phyloP scores from a whole-genome alignment of 2,329 filamentous ascomycete species.

The Cladobotryum protrusum region DNA sequence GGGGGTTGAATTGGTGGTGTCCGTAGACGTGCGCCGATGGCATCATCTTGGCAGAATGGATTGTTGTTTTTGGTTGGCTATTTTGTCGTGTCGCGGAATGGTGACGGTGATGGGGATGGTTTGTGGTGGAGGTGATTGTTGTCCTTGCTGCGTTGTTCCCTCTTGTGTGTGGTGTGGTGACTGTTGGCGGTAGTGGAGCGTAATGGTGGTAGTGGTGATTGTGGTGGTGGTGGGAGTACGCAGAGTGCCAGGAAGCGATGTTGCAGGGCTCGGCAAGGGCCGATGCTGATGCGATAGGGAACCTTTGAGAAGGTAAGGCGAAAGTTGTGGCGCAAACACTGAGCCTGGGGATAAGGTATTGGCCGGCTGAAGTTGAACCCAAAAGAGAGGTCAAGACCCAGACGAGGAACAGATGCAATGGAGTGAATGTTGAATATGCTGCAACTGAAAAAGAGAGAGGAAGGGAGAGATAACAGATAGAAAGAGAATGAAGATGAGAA shows the following conservation, averaged over 20 bases:
- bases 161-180: too few relatives aligned
- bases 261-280: not conserved
- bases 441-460: not conserved
- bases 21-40: constrained; percentile 59
- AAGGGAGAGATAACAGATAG: not conserved
- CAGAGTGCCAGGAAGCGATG: not conserved
- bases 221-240: not conserved
- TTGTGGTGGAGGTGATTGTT: not conserved
- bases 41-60: constrained; percentile 45
- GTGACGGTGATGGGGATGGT: not conserved
- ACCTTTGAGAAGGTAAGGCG: not conserved
- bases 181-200: not conserved
- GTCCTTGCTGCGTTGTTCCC: not conserved
- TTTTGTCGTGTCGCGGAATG: not conserved
- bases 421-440: too few relatives aligned
- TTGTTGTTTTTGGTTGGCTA: constrained; percentile 1
- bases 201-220: not conserved
- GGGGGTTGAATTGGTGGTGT: constrained; percentile 60
- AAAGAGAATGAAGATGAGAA: not conserved
- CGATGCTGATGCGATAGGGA: not conserved
- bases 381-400: not conserved
- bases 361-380: too few relatives aligned
- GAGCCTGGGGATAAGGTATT: not conserved
- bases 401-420: not conserved
- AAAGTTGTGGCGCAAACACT: not conserved